Conservation (phyloP, 768 basidiomycete species). For the Trametes villosa region DNA sequence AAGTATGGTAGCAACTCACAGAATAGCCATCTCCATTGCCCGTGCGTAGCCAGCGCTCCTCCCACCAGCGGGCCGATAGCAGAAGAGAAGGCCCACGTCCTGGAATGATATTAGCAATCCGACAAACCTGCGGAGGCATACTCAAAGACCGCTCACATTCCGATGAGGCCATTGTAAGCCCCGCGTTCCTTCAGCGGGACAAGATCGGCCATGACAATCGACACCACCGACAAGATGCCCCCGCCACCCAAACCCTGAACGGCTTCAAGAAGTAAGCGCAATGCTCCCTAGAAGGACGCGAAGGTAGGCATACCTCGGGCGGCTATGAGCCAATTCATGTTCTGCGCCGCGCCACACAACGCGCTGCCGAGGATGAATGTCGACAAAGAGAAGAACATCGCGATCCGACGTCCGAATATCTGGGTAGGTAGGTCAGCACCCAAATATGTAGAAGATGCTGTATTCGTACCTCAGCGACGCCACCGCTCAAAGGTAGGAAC, state of each 20-base stretch:
- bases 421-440: too few relatives aligned
- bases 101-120: constrained; percentile 10
- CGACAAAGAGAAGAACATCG: background rate
- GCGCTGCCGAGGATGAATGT: background rate
- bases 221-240: constrained; percentile 31
- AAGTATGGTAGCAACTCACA: constrained; percentile 6
- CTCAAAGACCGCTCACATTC: background rate
- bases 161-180: constrained; percentile 31
- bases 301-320: background rate
- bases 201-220: constrained; percentile 43
- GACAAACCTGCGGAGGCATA: background rate
- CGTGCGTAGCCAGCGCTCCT: constrained; percentile 8
- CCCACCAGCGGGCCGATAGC: constrained; percentile 34
- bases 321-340: background rate
- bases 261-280: constrained; percentile 13
- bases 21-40: constrained; percentile 24
- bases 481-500: constrained; percentile 38
- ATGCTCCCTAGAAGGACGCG: background rate
- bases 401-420: background rate
- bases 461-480: constrained; percentile 35
- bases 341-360: background rate
- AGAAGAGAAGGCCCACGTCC: constrained; percentile 33
- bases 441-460: too few relatives aligned
- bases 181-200: constrained; percentile 45
- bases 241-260: constrained; percentile 42